A percentile compares a stretch with the other conserved stretches of the same genome.
Conservation (phyloP, 2,329 filamentous ascomycete genomes). For the Alternaria rosae region DNA sequence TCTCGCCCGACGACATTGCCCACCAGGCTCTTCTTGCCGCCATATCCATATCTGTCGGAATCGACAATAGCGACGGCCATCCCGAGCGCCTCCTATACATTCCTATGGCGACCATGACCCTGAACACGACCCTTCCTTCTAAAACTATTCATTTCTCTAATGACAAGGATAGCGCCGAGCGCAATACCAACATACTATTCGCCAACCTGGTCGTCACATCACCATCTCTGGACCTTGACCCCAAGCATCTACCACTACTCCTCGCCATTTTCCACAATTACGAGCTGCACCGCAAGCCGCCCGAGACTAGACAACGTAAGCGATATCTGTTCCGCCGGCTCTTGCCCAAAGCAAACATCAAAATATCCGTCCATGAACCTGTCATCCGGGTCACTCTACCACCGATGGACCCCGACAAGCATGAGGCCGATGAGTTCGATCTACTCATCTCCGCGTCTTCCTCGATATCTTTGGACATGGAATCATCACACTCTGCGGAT, state of each 20-base stretch:
- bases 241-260: constrained; percentile 86
- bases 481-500: constrained; percentile 90
- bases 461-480: constrained; percentile 88
- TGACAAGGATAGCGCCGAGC: constrained; percentile 75
- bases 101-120: constrained; percentile 94
- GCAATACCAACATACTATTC: constrained; percentile 95
- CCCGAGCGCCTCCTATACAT: constrained; percentile 90
- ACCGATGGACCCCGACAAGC: constrained; percentile 67
- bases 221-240: constrained; percentile 90
- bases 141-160: constrained; percentile 86
- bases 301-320: constrained; percentile 50
- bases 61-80: constrained; percentile 87
- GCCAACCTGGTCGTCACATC: constrained; percentile 97
- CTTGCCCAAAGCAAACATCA: constrained; percentile 91
- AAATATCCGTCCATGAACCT: constrained; percentile 95
- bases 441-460: constrained; percentile 95
- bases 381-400: constrained; percentile 90
- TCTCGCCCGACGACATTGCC: constrained; percentile 87
- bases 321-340: constrained; percentile 81
- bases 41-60: constrained; percentile 87
- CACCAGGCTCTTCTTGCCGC: constrained; percentile 94
- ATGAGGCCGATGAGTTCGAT: constrained; percentile 82
- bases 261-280: constrained; percentile 73
- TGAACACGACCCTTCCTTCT: constrained; percentile 92
- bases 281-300: constrained; percentile 34